Evolutionary conservation across 106 monocot species (phyloP), one percentile per base, ranked within the genome.

Genomic region (Xerophyta viscosa): DNA sequence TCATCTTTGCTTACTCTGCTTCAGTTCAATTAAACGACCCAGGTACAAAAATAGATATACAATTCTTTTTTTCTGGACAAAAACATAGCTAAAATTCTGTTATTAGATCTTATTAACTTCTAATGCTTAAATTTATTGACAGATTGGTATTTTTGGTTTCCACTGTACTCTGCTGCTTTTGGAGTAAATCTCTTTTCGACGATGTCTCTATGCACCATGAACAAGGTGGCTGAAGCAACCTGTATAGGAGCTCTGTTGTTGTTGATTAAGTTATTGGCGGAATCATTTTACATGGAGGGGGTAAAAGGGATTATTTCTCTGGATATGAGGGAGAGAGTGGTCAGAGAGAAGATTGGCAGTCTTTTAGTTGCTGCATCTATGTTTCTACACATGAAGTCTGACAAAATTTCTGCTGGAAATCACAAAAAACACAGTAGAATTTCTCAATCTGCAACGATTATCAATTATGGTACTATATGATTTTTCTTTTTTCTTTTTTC

Each of bases 101-200:
- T 36, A 6, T 36, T 36, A 36, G 33, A 11, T 36, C 33, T 36
- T 36, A 36, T 6, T 36, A 5, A 36, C 11, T 36, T 11, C 11
- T 36, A n/a, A n/a, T n/a, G n/a, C 33, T 36, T 36, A 5, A 11
- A 36, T 36, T n/a, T n/a, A 20, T 39, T 44, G 24, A 25, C 75
- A 85, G 79, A 85, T 69, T 85, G 84, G 84, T 85, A 79, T 27
- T 58, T 79, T 57, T 85, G 84, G 84, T 53, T 85, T 27, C 79
- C 79, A 29, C 65, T 85, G 23, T 85, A 85, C 54, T 71, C 65
- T 22, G 12, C 49, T 31, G 79, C 84, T 17, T 68, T 59, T 58
- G 59, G 17, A 18, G 62, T 80, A 9, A 71, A 71, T 77, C 31
- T 71, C 31, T 52, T 71, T 24, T 20, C 41, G 13, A 17, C 17